Evolutionary conservation across 208 protist species (phyloP), one percentile per base, ranked within the genome.

Genomic region (Trypanosoma brucei): DNA sequence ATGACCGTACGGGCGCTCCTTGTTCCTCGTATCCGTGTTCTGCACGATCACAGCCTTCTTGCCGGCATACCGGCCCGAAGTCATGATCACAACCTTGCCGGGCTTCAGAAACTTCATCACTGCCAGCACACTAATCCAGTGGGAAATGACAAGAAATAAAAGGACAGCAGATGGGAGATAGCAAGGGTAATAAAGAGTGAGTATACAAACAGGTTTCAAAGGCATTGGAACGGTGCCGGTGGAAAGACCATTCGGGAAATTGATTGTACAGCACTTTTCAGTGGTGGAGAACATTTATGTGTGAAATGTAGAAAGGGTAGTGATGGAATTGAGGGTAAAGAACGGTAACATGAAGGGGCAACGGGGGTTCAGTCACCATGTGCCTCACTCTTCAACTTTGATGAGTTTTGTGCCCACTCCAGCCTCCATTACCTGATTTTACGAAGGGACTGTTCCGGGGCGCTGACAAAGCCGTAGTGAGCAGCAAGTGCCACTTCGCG

Each of bases 1-100:
- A 80, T 98, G 95, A 72, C 94, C 94, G 84, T 97, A 98, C 68
- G 86, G 85, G 61, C 94, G 93, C 68, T 92, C 80, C 78, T 98
- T 97, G 75, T 70, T 96, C 62, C 73, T 79, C 3, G 80, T 52
- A 68, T 97, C 91, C 57, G 83, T 90, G 88, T 96, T 97, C 78
- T 98, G 95, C 50, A 99, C 94, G 56, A 99, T 97, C 67, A 99
- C 97, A 67, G 96, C 97, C 88, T 99, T 99, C 78, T 86, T 86
- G 79, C 98, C 98, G 57, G 98, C 97, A 81, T 98, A 98, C 71
- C 96, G 92, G 62, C 98, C 98, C 70, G 94, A 88, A 40, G 98
- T 94, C 70, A 99, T 73, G 76, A 99, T 97, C 62, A 99, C 97
- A 50, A 99, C 96, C 87, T 98, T 98, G 56, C 97, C 97, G 72